Base-by-base conservation (phyloP, 2,329 filamentous ascomycete species). In the Ophiocordyceps camponoti-floridani region DNA sequence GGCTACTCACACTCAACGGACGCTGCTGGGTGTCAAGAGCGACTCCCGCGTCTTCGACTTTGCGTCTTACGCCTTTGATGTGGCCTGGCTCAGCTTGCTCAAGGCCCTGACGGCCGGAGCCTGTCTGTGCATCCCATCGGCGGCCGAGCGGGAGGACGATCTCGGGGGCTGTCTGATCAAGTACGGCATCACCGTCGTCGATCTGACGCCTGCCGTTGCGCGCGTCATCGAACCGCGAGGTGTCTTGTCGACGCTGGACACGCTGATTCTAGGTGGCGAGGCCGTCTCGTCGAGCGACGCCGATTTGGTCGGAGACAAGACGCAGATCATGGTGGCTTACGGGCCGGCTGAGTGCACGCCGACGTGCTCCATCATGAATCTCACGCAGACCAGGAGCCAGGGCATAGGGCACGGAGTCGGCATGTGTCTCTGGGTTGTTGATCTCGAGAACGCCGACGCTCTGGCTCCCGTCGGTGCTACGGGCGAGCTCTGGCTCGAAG, bases 401-500 rank as follows among this genome's bases (percentile, higher is more conserved):
- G 42, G 42, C 14, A 43, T 43, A 13, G 42, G 42, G 4, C 31
- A 27, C 23, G 42, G 33, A 27, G 33, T 43, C 4, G 31, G 47
- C 26, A 31, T 35, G 23, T 33, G 41, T 42, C 10, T 28, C 12
- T 18, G 45, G 47, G 10, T 41, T 18, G 14, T 30, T 19, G 11
- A 46, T 44, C 1, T 65, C 57, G 58, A 47, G 5, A 47, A 61
- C 37, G 52, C 53, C 40, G 44, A 58, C 41, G 41, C 40, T 1
- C 51, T 64, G 4, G 40, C 54, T 0, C 58, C 58, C 1, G 47
- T 60, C 2, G 62, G 59, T 1, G 51, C 50, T 4, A 49, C 55
- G 4, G 63, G 63, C 5, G 63, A 66, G 45, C 46, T 66, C 6
- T 43, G 62, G 3, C 49, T 68, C 19, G 62, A 62, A 43, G 66